Evolutionary conservation across 805 yeast species (phyloP), one percentile per base, ranked within the genome.

Genomic region (Saturnispora saitoi): DNA sequence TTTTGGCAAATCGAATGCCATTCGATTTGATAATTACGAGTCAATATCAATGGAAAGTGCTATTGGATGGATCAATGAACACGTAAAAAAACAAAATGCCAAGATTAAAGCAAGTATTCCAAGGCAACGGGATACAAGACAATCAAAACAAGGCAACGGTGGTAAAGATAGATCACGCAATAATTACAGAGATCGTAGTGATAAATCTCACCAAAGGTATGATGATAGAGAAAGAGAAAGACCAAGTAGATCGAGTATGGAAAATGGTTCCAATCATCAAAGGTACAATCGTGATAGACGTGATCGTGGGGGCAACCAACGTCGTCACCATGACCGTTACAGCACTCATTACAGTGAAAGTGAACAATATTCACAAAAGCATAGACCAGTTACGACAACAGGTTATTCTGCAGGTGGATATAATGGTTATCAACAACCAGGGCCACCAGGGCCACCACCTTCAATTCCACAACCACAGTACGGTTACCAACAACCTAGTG

Each of bases 11-110:
- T n/a, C 28, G 4, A 90, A 89, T 7, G 86, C 86, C 14, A 78
- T 86, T 9, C 80, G 80, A 54, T 90, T 84, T 62, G 95, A 88
- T 58, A 96, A 89, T 59, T 89, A 88, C 59, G 73, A 83, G 3
- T 76, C 77, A 42, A 71, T 88, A n/a, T 79, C 81, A 3, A 68
- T 80, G 9, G 77, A 78, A 34, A 83, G 78, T 40, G 90, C 90
- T 0, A 74, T 82, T 12, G 79, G 78, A 43, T 65, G 84, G 19
- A 54, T 83, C 14, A 44, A 57, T 31, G 56, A 61, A n/a, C 56
- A 64, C 48, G 74, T 73, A 4, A 76, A 71, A 50, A 60, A 47
- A 12, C 17, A 59, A 11, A 55, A 64, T 49, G 74, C 73, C 4
- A 76, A 71, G 49, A 58, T 30, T n/a, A 52, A 45, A 19, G 32